phyloP scores from a whole-genome alignment of 2,329 filamentous ascomycete species.

The Epichloe glyceriae region DNA sequence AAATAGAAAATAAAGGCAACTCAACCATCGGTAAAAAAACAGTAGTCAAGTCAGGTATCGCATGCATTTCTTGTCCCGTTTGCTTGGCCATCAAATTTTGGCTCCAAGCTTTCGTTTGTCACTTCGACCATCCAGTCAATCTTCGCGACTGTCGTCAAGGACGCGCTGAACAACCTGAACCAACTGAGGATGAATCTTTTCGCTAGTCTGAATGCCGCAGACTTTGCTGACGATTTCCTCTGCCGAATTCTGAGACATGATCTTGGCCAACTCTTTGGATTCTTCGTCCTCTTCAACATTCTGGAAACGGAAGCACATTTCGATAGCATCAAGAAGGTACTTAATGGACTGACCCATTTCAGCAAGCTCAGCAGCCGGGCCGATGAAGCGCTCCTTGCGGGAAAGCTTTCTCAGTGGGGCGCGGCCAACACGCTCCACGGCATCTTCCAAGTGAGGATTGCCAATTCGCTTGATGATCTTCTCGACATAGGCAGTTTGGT shows the following conservation, averaged over 20 bases:
- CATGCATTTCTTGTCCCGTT: constrained; percentile 6
- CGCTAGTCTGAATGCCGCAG: constrained; percentile 62
- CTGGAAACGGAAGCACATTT: constrained; percentile 93
- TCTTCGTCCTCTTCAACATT: constrained; percentile 87
- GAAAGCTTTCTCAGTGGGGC: constrained; percentile 88
- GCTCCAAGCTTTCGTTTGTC: not conserved
- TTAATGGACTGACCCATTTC: constrained; percentile 63
- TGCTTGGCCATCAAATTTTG: constrained; percentile 4
- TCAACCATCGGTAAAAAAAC: too few relatives aligned
- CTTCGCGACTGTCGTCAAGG: constrained; percentile 46
- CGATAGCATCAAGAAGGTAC: constrained; percentile 66
- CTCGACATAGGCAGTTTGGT: constrained; percentile 77
- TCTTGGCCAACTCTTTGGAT: constrained; percentile 71
- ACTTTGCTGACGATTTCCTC: constrained; percentile 68
- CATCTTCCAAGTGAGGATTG: constrained; percentile 86
- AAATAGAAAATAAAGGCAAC: not conserved
- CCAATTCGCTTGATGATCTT: constrained; percentile 88
- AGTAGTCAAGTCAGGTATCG: constrained; percentile 1
- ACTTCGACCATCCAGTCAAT: constrained; percentile 22
- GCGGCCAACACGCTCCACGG: constrained; percentile 87
- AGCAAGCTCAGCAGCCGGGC: constrained; percentile 77
- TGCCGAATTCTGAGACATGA: constrained; percentile 61
- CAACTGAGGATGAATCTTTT: constrained; percentile 67
- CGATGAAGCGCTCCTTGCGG: constrained; percentile 92
- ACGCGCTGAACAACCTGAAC: constrained; percentile 73